A percentile compares a stretch with the other conserved stretches of the same genome.
Conservation (phyloP, 2,329 filamentous ascomycete genomes). For the Metarhizium album region DNA sequence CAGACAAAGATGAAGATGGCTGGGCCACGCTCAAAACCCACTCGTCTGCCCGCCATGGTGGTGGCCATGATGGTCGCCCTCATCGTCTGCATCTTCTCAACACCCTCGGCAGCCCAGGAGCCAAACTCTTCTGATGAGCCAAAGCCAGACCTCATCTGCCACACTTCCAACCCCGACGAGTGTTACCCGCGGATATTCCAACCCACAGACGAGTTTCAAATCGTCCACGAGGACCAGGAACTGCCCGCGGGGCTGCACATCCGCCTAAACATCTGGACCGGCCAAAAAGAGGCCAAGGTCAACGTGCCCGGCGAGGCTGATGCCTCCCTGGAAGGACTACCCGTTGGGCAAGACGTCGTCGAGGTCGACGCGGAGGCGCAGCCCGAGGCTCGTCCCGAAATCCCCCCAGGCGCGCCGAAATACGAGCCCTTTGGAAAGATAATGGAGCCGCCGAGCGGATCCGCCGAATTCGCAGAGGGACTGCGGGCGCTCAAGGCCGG, state of each 20-base stretch:
- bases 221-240: conserved; percentile 52
- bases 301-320: conserved; percentile 45
- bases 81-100: conserved; percentile 16
- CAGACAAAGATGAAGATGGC: not conserved
- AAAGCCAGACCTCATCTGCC: conserved; percentile 51
- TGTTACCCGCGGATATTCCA: conserved; percentile 57
- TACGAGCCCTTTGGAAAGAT: conserved; percentile 49
- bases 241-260: conserved; percentile 56
- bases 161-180: conserved; percentile 45
- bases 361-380: conserved; percentile 37
- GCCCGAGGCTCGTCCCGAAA: conserved; percentile 19
- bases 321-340: conserved; percentile 36
- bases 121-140: conserved; percentile 22
- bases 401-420: conserved; percentile 40
- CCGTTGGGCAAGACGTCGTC: conserved; percentile 41
- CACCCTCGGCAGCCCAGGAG: conserved; percentile 15
- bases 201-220: conserved; percentile 54
- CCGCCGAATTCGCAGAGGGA: conserved; percentile 25
- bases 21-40: conserved; percentile 1
- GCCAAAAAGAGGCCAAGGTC: conserved; percentile 54
- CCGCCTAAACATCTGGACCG: conserved; percentile 53
- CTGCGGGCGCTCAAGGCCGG: conserved; percentile 39
- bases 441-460: conserved; percentile 34
- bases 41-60: conserved; percentile 3
- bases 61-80: conserved; percentile 17